These are phyloP conservation scores for Trichophyton schoenleinii DNA, from an alignment of 2,329 filamentous ascomycete genomes.

Conservation along the genomic window DNA sequence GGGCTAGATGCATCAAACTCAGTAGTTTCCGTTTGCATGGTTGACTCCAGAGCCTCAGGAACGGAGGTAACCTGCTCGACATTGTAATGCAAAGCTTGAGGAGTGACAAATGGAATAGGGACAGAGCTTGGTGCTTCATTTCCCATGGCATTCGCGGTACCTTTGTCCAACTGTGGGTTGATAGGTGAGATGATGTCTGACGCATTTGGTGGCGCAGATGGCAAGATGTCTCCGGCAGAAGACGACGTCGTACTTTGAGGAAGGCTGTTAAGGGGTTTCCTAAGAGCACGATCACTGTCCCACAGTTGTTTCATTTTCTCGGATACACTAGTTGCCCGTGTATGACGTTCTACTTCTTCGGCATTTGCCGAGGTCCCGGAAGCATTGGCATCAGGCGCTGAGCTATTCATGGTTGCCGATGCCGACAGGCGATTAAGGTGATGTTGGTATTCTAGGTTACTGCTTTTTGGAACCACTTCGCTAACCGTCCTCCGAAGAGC, in stretches of 20 bases:
- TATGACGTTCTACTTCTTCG: constrained; percentile 17
- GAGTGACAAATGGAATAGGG: constrained; percentile 19
- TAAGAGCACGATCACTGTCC: constrained; percentile 19
- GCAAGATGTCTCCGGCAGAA: constrained; percentile 30
- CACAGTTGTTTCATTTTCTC: constrained; percentile 24
- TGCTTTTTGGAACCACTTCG: neutral
- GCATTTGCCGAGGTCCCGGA: neutral
- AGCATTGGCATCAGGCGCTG: neutral
- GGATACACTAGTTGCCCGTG: constrained; percentile 20
- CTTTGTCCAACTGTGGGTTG: constrained; percentile 25
- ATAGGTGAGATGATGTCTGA: constrained; percentile 24
- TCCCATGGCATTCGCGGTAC: constrained; percentile 15
- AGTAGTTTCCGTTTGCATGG: neutral
- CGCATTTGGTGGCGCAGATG: constrained; percentile 18
- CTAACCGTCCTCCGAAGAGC: neutral
- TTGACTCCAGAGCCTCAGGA: constrained; percentile 1
- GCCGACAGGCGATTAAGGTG: neutral
- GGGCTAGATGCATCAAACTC: constrained; percentile 5
- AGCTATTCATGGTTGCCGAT: constrained; percentile 5
- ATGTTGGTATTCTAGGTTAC: neutral
- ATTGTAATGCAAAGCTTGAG: constrained; percentile 18
- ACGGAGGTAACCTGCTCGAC: constrained; percentile 9
- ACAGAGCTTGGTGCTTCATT: constrained; percentile 16
- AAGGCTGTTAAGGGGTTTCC: constrained; percentile 14
- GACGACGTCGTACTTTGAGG: constrained; percentile 29